Conservation (phyloP, 2,329 filamentous ascomycete genomes). For the Acephala macrosclerotiorum region DNA sequence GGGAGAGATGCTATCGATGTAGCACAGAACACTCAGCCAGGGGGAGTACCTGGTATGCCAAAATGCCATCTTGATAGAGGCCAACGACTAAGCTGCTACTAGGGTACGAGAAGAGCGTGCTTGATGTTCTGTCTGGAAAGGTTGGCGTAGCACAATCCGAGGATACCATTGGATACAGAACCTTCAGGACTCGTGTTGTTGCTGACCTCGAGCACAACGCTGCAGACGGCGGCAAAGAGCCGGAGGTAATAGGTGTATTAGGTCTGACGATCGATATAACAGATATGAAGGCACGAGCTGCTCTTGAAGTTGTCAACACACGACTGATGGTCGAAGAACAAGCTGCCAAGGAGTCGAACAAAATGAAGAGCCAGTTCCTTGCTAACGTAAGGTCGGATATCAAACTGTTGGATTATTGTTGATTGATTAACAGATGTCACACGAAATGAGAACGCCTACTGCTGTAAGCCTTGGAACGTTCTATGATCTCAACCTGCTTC, state of each 20-base stretch:
- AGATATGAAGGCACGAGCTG: constrained; percentile 34
- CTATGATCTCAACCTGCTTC: background rate
- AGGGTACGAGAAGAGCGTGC: constrained; percentile 33
- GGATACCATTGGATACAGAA: constrained; percentile 28
- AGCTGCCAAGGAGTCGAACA: constrained; percentile 37
- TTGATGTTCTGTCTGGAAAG: constrained; percentile 32
- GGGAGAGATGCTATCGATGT: constrained; percentile 30
- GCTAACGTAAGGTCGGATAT: constrained; percentile 39
- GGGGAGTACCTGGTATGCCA: constrained; percentile 27
- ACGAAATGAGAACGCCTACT: constrained; percentile 40
- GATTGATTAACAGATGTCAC: constrained; percentile 34
- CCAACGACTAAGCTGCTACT: background rate
- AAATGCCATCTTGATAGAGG: background rate
- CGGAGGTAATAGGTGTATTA: constrained; percentile 34
- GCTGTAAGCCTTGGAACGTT: constrained; percentile 28
- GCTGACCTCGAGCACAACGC: constrained; percentile 35
- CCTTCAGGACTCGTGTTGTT: constrained; percentile 35
- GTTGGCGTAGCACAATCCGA: constrained; percentile 34
- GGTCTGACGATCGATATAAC: constrained; percentile 39
- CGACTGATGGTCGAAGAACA: constrained; percentile 35
- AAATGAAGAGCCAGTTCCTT: constrained; percentile 38
- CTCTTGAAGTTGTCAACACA: constrained; percentile 36
- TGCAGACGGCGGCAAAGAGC: constrained; percentile 30
- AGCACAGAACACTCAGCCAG: constrained; percentile 20
- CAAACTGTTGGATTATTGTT: background rate